A percentile compares a stretch with the other conserved stretches of the same genome.
Evolutionary conservation across 169 alveolate genomes (phyloP).

Genomic region (Plasmodium malariae): DNA sequence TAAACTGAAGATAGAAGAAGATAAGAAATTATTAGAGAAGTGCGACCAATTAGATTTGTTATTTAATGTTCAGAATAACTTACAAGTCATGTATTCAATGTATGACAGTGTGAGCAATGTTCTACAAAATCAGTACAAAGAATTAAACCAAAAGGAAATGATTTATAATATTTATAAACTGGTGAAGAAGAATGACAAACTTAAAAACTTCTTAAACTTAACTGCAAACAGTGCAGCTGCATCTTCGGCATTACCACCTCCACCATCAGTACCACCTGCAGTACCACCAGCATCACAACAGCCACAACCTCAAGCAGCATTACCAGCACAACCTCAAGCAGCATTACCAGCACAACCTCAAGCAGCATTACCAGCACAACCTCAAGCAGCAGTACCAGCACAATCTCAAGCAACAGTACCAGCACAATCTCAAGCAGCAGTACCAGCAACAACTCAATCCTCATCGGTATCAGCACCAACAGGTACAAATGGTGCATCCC

Average conservation of each 20-base stretch:
- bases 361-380: no score
- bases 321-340: no score
- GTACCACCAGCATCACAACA: neutral
- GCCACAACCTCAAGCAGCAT: no score
- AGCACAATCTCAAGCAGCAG: no score
- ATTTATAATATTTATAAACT: slow-evolving; percentile 22
- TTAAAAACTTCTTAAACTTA: slow-evolving; percentile 9
- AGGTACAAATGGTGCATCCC: no score
- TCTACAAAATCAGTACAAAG: slow-evolving; percentile 1
- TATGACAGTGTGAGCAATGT: slow-evolving; percentile 8
- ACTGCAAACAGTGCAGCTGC: neutral
- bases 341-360: no score
- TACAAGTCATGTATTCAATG: slow-evolving; percentile 47
- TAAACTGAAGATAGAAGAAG: neutral
- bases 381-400: no score
- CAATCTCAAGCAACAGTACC: no score
- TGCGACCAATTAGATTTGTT: slow-evolving; percentile 37
- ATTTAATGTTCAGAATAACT: slow-evolving; percentile 32
- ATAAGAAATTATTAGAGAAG: neutral
- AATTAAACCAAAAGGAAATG: slow-evolving; percentile 48
- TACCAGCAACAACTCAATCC: no score
- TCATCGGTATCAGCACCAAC: no score
- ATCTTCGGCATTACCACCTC: neutral
- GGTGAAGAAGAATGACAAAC: neutral
- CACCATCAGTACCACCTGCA: neutral